phyloP scores from a whole-genome alignment of 371 early-diverging fungal genomes.

The Batkoa obscura region DNA sequence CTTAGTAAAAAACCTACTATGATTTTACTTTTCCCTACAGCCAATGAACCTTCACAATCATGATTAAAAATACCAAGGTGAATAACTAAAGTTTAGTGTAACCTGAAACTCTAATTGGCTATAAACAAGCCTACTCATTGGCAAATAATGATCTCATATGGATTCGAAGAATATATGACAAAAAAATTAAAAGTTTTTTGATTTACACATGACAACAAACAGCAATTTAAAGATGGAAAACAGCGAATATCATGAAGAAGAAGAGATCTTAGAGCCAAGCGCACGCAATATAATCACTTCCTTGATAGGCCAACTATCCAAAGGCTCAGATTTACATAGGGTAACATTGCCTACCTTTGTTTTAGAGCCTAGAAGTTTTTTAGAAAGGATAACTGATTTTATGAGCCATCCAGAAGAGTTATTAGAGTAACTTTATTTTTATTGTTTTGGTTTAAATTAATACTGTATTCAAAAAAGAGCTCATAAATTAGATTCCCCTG shows the following conservation, averaged over 20 bases:
- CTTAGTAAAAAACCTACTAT: no score
- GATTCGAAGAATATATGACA: no score
- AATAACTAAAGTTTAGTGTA: no score
- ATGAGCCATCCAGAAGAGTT: constrained; percentile 84
- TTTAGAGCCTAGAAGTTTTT: constrained; percentile 84
- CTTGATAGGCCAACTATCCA: constrained; percentile 68
- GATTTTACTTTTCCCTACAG: no score
- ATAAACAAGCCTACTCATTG: constrained; percentile 4
- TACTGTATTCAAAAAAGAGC: constrained; percentile 17
- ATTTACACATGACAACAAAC: no score
- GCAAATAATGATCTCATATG: no score
- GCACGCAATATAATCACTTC: constrained; percentile 63
- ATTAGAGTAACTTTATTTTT: constrained; percentile 32
- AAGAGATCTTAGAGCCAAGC: constrained; percentile 3
- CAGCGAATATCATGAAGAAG: background rate
- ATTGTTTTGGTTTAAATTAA: background rate
- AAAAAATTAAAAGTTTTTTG: no score
- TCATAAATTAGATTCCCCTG: constrained; percentile 39
- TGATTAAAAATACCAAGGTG: no score
- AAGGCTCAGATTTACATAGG: constrained; percentile 71
- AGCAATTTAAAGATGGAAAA: no score
- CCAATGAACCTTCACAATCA: no score
- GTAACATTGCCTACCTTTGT: constrained; percentile 94
- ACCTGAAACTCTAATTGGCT: constrained; percentile 5
- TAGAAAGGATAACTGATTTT: constrained; percentile 89